A percentile compares a stretch with the other conserved stretches of the same genome.
phyloP scores from a whole-genome alignment of 2,329 filamentous ascomycete genomes.

The Rasamsonia emersonii region DNA sequence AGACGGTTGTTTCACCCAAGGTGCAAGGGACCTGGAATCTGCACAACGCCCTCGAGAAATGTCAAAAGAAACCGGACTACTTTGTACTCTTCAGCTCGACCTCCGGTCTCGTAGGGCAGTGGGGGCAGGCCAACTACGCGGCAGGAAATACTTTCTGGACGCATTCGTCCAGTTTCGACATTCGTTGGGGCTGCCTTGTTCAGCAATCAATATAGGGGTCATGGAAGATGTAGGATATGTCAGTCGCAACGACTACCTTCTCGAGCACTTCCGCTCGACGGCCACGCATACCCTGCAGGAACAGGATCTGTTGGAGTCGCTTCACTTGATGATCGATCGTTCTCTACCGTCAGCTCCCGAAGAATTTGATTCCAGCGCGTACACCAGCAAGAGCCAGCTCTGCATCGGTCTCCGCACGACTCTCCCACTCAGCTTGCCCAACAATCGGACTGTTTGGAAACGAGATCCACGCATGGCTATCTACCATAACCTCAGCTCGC shows the following conservation, averaged over 20 bases:
- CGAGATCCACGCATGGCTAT: constrained; percentile 17
- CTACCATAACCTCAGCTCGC: constrained; percentile 14
- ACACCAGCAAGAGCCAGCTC: constrained; percentile 2
- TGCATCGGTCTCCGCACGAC: constrained; percentile 13
- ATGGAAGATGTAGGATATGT: constrained; percentile 15
- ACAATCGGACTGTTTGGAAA: constrained; percentile 13
- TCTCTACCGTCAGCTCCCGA: neutral
- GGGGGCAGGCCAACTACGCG: constrained; percentile 32
- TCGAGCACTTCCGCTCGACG: constrained; percentile 1
- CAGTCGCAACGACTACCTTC: neutral
- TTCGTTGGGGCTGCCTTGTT: constrained; percentile 9
- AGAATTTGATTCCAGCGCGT: neutral
- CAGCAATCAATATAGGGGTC: constrained; percentile 13
- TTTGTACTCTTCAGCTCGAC: constrained; percentile 15
- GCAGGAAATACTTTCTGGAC: constrained; percentile 32
- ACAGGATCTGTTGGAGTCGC: neutral
- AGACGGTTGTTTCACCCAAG: constrained; percentile 2
- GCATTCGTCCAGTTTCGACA: constrained; percentile 12
- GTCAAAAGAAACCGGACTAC: constrained; percentile 11
- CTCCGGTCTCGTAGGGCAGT: constrained; percentile 25
- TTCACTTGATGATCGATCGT: neutral
- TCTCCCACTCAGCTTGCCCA: constrained; percentile 12
- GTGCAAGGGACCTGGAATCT: constrained; percentile 9
- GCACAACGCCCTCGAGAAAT: constrained; percentile 2
- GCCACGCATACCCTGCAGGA: neutral